phyloP scores from a whole-genome alignment of 2,329 filamentous ascomycete species.

The Clarireedia monteithiana region DNA sequence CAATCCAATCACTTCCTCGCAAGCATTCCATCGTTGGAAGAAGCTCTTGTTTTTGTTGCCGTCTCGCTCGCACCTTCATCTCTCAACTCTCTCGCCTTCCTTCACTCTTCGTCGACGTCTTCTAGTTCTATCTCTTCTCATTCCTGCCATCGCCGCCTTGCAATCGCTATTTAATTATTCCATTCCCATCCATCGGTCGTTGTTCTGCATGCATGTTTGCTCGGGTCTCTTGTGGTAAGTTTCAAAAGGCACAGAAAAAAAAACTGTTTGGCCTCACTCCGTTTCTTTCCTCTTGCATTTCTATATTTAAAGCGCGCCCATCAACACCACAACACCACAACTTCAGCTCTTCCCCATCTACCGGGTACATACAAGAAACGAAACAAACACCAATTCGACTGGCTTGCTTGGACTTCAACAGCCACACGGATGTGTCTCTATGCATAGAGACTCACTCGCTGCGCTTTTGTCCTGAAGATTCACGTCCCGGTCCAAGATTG shows the following conservation, averaged over 20 bases:
- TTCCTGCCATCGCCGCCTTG: not conserved
- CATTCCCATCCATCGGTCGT: not conserved
- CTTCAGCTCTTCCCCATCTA: not conserved
- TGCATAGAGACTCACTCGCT: not conserved
- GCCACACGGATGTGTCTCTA: not conserved
- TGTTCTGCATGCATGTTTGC: not conserved
- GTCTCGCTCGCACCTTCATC: not conserved
- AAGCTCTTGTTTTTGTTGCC: not conserved
- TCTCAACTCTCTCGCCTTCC: not conserved
- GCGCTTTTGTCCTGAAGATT: not conserved
- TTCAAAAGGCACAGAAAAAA: not conserved
- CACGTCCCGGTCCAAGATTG: not conserved
- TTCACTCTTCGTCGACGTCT: not conserved
- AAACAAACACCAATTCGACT: not conserved
- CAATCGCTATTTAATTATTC: not conserved
- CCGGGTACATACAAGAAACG: not conserved
- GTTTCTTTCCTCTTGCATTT: not conserved
- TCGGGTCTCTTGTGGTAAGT: not conserved
- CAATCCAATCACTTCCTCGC: not conserved
- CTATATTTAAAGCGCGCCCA: constrained; percentile 4
- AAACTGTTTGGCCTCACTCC: not conserved
- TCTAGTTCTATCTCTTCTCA: not conserved
- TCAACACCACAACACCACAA: not conserved
- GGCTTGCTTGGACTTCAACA: not conserved
- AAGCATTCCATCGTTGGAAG: not conserved